These are phyloP conservation scores for Talaromyces sp. DNA, from an alignment of 2,329 filamentous ascomycete genomes.

Conservation along the genomic window DNA sequence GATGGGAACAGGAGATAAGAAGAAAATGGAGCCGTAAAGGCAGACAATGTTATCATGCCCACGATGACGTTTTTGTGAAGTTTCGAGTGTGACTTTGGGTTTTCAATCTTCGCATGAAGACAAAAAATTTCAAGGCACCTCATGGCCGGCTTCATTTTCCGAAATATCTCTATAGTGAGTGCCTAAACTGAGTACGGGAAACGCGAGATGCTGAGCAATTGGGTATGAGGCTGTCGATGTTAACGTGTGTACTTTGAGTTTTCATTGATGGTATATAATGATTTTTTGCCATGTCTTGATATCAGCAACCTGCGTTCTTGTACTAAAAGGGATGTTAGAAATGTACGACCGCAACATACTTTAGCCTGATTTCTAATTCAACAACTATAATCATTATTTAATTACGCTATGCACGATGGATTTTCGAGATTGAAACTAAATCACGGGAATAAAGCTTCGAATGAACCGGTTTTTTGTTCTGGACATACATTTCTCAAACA, in stretches of 20 bases:
- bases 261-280: not conserved
- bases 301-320: not conserved
- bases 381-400: not conserved
- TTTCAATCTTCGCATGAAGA: not conserved
- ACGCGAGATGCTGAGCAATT: not conserved
- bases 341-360: not conserved
- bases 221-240: not conserved
- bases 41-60: not conserved
- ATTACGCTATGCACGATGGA: not conserved
- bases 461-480: not conserved
- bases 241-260: not conserved
- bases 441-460: not conserved
- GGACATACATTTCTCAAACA: not conserved
- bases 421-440: not conserved
- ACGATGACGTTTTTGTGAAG: not conserved
- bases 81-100: not conserved
- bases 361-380: not conserved
- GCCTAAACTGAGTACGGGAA: not conserved
- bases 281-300: not conserved
- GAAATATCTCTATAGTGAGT: not conserved
- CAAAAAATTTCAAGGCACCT: not conserved
- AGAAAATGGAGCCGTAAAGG: not conserved
- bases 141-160: not conserved
- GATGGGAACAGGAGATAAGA: not conserved
- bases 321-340: not conserved